Conservation (phyloP, 495 filamentous ascomycete genomes). For the Aspergillus sclerotioniger region DNA sequence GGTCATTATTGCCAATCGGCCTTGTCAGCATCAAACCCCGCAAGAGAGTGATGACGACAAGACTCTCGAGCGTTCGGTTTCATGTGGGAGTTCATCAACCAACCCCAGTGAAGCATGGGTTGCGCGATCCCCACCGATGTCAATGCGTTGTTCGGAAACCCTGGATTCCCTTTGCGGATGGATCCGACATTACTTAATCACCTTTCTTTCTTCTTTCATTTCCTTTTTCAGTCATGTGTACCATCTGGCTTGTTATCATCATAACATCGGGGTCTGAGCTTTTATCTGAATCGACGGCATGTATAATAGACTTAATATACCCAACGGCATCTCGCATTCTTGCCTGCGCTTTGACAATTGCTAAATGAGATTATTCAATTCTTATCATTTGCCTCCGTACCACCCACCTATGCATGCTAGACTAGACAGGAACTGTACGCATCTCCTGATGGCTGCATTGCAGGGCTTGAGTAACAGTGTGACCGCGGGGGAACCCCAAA, state of each 20-base stretch:
- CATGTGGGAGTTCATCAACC: slow-evolving; percentile 12
- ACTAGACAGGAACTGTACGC: too few relatives aligned
- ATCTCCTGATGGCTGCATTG: too few relatives aligned
- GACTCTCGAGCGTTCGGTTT: slow-evolving; percentile 15
- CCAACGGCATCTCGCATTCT: slow-evolving; percentile 37
- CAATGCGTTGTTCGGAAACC: slow-evolving; percentile 14
- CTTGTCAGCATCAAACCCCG: slow-evolving; percentile 18
- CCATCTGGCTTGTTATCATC: slow-evolving; percentile 18
- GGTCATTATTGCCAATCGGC: slow-evolving; percentile 14
- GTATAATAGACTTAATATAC: slow-evolving; percentile 52
- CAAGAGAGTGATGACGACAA: slow-evolving; percentile 20
- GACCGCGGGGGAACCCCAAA: too few relatives aligned
- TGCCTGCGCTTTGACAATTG: slow-evolving; percentile 16
- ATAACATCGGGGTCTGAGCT: slow-evolving; percentile 13
- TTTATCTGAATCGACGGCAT: slow-evolving; percentile 36
- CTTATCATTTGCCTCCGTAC: neutral
- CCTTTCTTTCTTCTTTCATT: slow-evolving; percentile 16
- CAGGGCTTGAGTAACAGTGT: too few relatives aligned
- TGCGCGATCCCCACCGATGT: slow-evolving; percentile 13
- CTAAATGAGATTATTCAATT: slow-evolving; percentile 12
- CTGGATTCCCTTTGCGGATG: slow-evolving; percentile 4
- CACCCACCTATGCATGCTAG: neutral
- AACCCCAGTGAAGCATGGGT: slow-evolving; percentile 2
- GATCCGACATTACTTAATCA: slow-evolving; percentile 13
- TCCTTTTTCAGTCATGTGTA: slow-evolving; percentile 7